phyloP scores from a whole-genome alignment of 1,139 yeast species.

The Protomyces macrosporus region DNA sequence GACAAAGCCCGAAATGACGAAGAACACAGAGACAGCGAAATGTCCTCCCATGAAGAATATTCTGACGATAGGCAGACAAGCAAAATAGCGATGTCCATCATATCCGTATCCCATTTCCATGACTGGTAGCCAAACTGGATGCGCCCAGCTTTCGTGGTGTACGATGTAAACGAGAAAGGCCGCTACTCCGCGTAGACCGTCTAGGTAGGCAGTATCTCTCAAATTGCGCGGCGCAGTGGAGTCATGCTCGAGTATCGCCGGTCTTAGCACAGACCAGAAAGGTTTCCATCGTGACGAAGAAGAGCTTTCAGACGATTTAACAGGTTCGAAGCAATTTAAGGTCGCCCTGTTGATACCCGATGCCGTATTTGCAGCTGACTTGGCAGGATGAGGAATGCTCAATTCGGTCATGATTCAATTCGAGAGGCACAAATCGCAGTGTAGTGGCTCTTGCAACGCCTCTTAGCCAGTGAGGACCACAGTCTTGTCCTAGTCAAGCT shows the following conservation, averaged over 20 bases:
- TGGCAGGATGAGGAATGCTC: no score
- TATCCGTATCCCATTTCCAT: constrained; percentile 17
- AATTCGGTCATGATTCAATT: no score
- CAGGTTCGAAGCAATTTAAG: no score
- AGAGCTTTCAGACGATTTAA: no score
- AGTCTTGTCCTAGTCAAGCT: no score
- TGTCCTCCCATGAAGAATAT: constrained; percentile 18
- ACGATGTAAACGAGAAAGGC: constrained; percentile 19
- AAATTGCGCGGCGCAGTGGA: neutral
- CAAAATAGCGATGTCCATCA: constrained; percentile 2
- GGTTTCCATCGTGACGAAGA: no score
- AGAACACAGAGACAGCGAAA: constrained; percentile 18
- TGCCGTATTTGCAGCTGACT: no score
- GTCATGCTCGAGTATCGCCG: neutral
- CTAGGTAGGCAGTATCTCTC: constrained; percentile 16
- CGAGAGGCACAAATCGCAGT: no score
- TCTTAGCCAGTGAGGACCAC: no score
- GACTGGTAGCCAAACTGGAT: constrained; percentile 12
- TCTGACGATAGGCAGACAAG: constrained; percentile 4
- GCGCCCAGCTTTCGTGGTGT: constrained; percentile 24
- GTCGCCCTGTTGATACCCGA: no score
- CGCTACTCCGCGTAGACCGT: constrained; percentile 21
- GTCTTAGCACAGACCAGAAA: neutral
- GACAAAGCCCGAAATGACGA: constrained; percentile 23
- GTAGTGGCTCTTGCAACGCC: no score